phyloP scores from a whole-genome alignment of 1,284 basidiomycete species.

The Afroboletus lepidellus region DNA sequence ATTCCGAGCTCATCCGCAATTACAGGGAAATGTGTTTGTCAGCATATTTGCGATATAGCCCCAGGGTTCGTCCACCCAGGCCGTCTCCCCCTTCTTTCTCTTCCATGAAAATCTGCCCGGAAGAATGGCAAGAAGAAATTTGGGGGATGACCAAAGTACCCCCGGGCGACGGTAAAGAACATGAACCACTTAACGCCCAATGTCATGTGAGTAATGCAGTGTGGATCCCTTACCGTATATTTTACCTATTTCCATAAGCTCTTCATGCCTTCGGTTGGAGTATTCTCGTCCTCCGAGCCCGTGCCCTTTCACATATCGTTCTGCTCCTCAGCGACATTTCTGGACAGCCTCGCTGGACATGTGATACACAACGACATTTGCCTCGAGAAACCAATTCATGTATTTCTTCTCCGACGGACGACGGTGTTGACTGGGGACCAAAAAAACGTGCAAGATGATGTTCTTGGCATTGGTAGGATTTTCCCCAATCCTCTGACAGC shows the following conservation, averaged over 20 bases:
- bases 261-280: slow-evolving; percentile 46
- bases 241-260: slow-evolving; percentile 23
- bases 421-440: slow-evolving; percentile 16
- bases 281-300: slow-evolving; percentile 49
- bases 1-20: slow-evolving; percentile 28
- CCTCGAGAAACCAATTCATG: slow-evolving; percentile 28
- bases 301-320: slow-evolving; percentile 66
- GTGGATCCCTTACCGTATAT: not conserved
- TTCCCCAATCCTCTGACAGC: slow-evolving; percentile 11
- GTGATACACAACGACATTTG: slow-evolving; percentile 18
- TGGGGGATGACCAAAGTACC: slow-evolving; percentile 39
- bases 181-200: slow-evolving; percentile 33
- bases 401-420: slow-evolving; percentile 33
- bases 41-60: slow-evolving; percentile 43
- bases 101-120: slow-evolving; percentile 52
- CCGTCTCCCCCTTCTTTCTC: slow-evolving; percentile 46
- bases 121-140: slow-evolving; percentile 59
- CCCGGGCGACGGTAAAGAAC: slow-evolving; percentile 21
- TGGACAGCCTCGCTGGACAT: slow-evolving; percentile 41
- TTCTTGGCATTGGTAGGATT: slow-evolving; percentile 31
- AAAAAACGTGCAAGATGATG: slow-evolving; percentile 20
- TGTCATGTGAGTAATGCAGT: slow-evolving; percentile 45
- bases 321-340: slow-evolving; percentile 42
- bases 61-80: slow-evolving; percentile 51
- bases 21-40: slow-evolving; percentile 33